Evolutionary conservation across 2,329 filamentous ascomycete genomes (phyloP), one percentile per base, ranked within the genome.

Genomic region (Sporothrix phasma): DNA sequence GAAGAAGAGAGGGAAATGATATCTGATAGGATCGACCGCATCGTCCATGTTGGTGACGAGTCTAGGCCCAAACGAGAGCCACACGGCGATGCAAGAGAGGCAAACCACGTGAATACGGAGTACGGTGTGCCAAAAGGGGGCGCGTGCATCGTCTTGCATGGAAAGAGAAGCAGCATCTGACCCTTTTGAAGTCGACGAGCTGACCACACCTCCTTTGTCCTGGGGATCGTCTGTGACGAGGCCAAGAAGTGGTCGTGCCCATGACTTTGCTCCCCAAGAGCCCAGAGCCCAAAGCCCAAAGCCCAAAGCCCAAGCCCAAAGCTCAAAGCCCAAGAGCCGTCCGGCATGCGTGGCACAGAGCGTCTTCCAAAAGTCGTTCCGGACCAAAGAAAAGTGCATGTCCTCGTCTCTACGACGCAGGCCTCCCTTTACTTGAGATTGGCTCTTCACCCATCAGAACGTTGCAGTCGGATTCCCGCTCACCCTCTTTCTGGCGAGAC

Each of bases 131-230:
- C 39, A 31, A 45, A 59, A 45, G 13, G 17, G 37, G 56, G 56
- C 43, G 24, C 56, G 56, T 59, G 56, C 56, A 59, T 59, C 56
- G 45, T 46, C 56, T 43, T 22, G 39, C 56, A 59, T 59, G 56
- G n/a, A 54, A 11, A 56, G 4, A 39, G 26, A 31, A 34, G 17
- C 11, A 10, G 17, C n/a, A 5, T 10, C 22, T 24, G 51, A 22
- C 31, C 24, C 34, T 31, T 56, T 56, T n/a, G 51, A 39, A 31
- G 51, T 56, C 51, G 51, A 31, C 51, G 51, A 56, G 31, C 51
- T 56, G 51, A 56, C 31, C n/a, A 56, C n/a, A 31, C 51, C 31
- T 39, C 51, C 51, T 19, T 17, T 15, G 51, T n/a, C n/a, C 31
- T 10, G n/a, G 31, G 39, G 51, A 56, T 56, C 51, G 51, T 37